phyloP scores from a whole-genome alignment of 2,329 filamentous ascomycete species.

The Mycosphaerelloides madeirae region DNA sequence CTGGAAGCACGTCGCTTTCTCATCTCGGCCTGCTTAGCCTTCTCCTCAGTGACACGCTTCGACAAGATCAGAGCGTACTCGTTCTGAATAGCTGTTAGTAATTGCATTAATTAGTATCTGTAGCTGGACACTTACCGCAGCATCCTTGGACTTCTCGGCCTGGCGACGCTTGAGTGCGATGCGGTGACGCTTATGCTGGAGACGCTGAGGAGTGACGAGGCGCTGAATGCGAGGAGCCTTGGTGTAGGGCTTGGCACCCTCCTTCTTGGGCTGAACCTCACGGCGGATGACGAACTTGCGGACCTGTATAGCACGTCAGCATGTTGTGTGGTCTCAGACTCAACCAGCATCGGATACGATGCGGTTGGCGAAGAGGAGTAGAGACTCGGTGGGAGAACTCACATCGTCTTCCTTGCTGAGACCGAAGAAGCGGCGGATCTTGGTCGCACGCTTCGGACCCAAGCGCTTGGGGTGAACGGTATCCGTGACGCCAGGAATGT shows the following conservation, averaged over 20 bases:
- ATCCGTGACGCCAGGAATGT: constrained; percentile 96
- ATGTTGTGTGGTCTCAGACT: constrained; percentile 31
- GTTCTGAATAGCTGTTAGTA: constrained; percentile 59
- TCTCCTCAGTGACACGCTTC: constrained; percentile 95
- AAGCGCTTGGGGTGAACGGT: constrained; percentile 98
- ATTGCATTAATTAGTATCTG: neutral
- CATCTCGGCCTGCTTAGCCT: constrained; percentile 85
- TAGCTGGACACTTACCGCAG: constrained; percentile 68
- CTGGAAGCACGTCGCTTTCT: constrained; percentile 97
- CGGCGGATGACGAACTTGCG: constrained; percentile 99
- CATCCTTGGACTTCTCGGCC: constrained; percentile 95
- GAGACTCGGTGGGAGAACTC: constrained; percentile 54
- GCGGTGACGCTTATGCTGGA: constrained; percentile 99
- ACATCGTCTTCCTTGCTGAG: constrained; percentile 99
- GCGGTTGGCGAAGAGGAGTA: constrained; percentile 56
- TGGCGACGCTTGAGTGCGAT: constrained; percentile 97
- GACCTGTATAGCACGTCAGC: constrained; percentile 55
- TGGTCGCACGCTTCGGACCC: constrained; percentile 98
- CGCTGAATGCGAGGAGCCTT: constrained; percentile 99
- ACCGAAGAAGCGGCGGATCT: constrained; percentile 99
- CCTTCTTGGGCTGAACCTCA: constrained; percentile 93
- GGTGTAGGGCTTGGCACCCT: constrained; percentile 98
- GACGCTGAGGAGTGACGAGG: constrained; percentile 97
- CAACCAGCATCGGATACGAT: constrained; percentile 14
- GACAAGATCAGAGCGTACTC: constrained; percentile 95